phyloP scores from a whole-genome alignment of 1,139 yeast genomes.

The Yamadazyma friedrichii region DNA sequence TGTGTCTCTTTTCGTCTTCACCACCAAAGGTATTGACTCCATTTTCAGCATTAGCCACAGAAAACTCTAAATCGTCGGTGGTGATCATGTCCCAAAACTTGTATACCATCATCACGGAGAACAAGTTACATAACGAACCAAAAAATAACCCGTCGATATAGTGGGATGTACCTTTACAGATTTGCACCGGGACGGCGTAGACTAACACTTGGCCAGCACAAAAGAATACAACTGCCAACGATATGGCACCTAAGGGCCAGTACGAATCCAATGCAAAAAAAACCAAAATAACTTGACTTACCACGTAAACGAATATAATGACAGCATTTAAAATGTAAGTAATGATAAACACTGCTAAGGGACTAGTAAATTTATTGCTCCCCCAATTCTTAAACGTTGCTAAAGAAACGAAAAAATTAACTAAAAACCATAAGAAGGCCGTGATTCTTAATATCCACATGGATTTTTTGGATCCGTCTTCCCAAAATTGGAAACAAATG shows the following conservation, averaged over 20 bases:
- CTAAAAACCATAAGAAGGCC: slow-evolving; percentile 51
- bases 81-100: slow-evolving; percentile 97
- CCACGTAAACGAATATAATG: slow-evolving; percentile 58
- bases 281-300: slow-evolving; percentile 72
- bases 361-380: slow-evolving; percentile 40
- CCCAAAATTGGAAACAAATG: slow-evolving; percentile 87
- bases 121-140: slow-evolving; percentile 75
- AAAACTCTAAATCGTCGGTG: slow-evolving; percentile 91
- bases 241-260: slow-evolving; percentile 88
- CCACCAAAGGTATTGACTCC: slow-evolving; percentile 32
- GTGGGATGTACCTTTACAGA: slow-evolving; percentile 75
- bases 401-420: slow-evolving; percentile 66
- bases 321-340: slow-evolving; percentile 70
- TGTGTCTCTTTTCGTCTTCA: slow-evolving; percentile 38
- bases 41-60: slow-evolving; percentile 55
- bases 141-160: slow-evolving; percentile 89
- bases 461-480: slow-evolving; percentile 77
- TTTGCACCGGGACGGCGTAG: slow-evolving; percentile 61
- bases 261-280: slow-evolving; percentile 64
- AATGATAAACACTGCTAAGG: slow-evolving; percentile 67
- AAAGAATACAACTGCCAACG: slow-evolving; percentile 70
- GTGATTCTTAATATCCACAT: slow-evolving; percentile 55
- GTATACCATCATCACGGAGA: slow-evolving; percentile 90
- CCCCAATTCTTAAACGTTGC: slow-evolving; percentile 75
- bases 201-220: slow-evolving; percentile 74